Evolutionary conservation across 768 basidiomycete genomes (phyloP), one percentile per base, ranked within the genome.

Genomic region (Gloeostereum incarnatum): DNA sequence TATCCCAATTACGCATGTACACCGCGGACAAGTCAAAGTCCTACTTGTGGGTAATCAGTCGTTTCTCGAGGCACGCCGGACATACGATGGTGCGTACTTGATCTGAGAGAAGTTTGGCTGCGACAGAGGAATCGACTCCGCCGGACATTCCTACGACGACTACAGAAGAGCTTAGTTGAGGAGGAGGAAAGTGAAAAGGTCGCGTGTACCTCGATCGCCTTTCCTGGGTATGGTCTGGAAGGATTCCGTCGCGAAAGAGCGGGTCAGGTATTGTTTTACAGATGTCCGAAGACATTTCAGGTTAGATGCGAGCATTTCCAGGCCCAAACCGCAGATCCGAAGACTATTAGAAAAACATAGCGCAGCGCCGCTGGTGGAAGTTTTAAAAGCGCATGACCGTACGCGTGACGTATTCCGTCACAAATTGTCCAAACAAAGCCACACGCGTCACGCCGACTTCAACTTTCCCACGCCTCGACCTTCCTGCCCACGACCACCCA

Each of bases 1-100:
- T 83, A 49, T 90, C 86, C 93, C 93, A 98, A 43, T 98, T 97
- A 16, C 89, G 75, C 93, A 98, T 98, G 57, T 82, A 97, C 1
- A 96, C 72, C 8, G 89, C 89, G 27, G 84, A 83, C 2, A 94
- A 66, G 50, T 91, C 78, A 46, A 78, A 84, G 43, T 84, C 81
- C 83, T 90, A 43, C 6, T 2, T 13, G 25, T 26, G 18, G 27
- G n/a, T n/a, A 16, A 19, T 34, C 37, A 26, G 30, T 24, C 29
- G 10, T 14, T 30, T 19, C 18, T 26, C 23, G 10, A n/a, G 25
- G 17, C 19, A 14, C 2, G 17, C 20, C 29, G 11, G 10, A 25
- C 21, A 27, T 11, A 6, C 4, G 8, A 18, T 9, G 6, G 7
- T 25, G 55, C 59, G 41, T 13, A 84, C 88, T 53, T 81, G 59